phyloP scores from a whole-genome alignment of 805 yeast species.

The Nakazawaea laoshanensis region DNA sequence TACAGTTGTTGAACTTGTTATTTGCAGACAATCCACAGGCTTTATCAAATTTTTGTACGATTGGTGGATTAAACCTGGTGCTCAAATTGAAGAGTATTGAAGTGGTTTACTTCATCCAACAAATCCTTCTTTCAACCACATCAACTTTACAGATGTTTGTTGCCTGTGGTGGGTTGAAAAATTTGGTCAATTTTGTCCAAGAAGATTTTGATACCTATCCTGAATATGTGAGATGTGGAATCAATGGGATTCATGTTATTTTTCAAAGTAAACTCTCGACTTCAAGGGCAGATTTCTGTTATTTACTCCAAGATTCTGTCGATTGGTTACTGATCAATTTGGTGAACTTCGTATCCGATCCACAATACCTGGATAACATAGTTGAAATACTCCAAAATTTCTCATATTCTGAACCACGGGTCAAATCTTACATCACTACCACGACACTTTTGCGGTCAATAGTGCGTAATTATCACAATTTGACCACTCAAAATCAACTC shows the following conservation, averaged over 20 bases:
- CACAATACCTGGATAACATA: conserved; percentile 19
- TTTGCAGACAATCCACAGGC: conserved; percentile 1
- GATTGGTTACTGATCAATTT: conserved; percentile 29
- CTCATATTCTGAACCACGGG: conserved; percentile 33
- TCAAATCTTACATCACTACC: conserved; percentile 16
- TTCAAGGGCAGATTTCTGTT: conserved; percentile 33
- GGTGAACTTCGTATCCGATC: conserved; percentile 15
- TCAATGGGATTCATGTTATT: conserved; percentile 29
- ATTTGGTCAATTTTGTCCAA: conserved; percentile 30
- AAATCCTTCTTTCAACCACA: background rate
- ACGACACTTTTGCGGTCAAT: conserved; percentile 26
- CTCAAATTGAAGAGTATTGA: conserved; percentile 1
- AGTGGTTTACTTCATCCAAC: conserved; percentile 7
- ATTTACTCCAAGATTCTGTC: conserved; percentile 27
- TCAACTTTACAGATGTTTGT: conserved; percentile 30
- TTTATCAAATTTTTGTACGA: conserved; percentile 10
- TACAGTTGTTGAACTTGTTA: conserved; percentile 1
- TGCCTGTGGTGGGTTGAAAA: conserved; percentile 34
- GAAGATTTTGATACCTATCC: conserved; percentile 33
- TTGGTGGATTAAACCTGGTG: conserved; percentile 10
- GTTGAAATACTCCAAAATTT: conserved; percentile 29
- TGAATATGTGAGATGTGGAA: conserved; percentile 29
- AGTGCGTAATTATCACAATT: conserved; percentile 23
- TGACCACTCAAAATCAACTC: conserved; percentile 21
- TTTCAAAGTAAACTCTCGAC: conserved; percentile 25